phyloP scores from a whole-genome alignment of 345 rosid genomes.

The Salix suchowensis region DNA sequence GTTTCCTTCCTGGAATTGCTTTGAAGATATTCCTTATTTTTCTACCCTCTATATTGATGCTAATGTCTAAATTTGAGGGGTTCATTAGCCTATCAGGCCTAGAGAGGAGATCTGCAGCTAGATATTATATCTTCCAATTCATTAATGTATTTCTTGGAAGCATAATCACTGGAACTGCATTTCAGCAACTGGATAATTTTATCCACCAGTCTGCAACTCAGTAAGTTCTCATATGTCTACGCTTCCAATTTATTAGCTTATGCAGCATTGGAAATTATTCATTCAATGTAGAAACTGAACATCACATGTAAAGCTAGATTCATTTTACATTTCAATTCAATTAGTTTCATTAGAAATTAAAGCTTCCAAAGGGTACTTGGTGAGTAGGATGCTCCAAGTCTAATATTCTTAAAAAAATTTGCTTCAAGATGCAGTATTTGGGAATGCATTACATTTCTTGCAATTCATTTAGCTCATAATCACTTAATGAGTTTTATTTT shows the following conservation, averaged over 20 bases:
- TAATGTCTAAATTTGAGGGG: constrained; percentile 98
- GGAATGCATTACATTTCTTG: not conserved
- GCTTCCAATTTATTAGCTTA: not conserved
- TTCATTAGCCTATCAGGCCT: constrained; percentile 56
- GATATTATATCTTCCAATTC: constrained; percentile 78
- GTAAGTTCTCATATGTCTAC: constrained; percentile 41
- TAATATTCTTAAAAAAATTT: not conserved
- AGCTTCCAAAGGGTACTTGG: not conserved
- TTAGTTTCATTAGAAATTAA: not conserved
- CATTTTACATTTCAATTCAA: not conserved
- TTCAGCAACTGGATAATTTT: constrained; percentile 80
- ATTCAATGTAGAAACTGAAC: not conserved
- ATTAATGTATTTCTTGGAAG: constrained; percentile 94
- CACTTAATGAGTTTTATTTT: not conserved
- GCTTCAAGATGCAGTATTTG: not conserved
- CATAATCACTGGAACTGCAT: constrained; percentile 86
- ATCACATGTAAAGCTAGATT: not conserved
- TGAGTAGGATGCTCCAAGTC: not conserved
- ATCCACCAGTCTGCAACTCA: constrained; percentile 80
- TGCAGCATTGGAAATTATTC: not conserved
- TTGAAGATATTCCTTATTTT: constrained; percentile 82
- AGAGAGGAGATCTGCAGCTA: constrained; percentile 81
- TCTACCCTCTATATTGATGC: constrained; percentile 78
- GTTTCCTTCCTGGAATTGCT: constrained; percentile 94
- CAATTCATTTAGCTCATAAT: not conserved